These are phyloP conservation scores for Sclerotinia spermophila DNA, from an alignment of 2,329 filamentous ascomycete species.

Conservation along the genomic window DNA sequence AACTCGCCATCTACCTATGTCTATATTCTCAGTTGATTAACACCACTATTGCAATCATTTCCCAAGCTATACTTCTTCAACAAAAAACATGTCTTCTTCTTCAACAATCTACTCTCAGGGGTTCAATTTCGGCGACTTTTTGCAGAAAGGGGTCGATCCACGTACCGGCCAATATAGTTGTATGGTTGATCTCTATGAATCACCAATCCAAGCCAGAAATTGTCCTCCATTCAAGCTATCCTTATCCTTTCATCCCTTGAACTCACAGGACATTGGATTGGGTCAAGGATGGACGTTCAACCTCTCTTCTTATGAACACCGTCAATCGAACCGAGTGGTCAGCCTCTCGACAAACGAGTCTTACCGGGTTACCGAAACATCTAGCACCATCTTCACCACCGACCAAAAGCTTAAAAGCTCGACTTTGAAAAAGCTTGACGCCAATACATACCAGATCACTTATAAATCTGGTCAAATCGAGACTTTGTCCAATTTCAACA, in stretches of 20 bases:
- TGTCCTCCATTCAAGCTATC: slow-evolving; percentile 15
- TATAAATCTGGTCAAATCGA: slow-evolving; percentile 14
- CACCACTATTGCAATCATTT: not conserved
- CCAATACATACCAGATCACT: slow-evolving; percentile 6
- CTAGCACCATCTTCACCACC: not conserved
- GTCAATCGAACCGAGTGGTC: not conserved
- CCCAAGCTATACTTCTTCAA: not conserved
- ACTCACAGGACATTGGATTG: slow-evolving; percentile 3
- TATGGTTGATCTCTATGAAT: slow-evolving; percentile 4
- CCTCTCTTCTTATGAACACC: slow-evolving; percentile 14
- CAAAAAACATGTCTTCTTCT: not conserved
- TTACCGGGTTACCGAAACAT: slow-evolving; percentile 13
- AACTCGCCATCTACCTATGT: not conserved
- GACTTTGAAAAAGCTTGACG: not conserved
- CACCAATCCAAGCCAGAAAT: slow-evolving; percentile 14
- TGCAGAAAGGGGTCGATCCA: slow-evolving; percentile 15
- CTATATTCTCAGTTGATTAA: not conserved
- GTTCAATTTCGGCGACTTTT: slow-evolving; percentile 7
- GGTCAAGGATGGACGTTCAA: slow-evolving; percentile 10
- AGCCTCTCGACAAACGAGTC: slow-evolving; percentile 6
- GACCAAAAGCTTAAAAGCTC: slow-evolving; percentile 15
- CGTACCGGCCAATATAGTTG: slow-evolving; percentile 15
- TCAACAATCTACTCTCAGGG: slow-evolving; percentile 13
- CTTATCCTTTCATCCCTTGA: slow-evolving; percentile 6
- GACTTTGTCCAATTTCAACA: not conserved